These are phyloP conservation scores for Begonia masoniana DNA, from an alignment of 306 rosid species.

Conservation along the genomic window DNA sequence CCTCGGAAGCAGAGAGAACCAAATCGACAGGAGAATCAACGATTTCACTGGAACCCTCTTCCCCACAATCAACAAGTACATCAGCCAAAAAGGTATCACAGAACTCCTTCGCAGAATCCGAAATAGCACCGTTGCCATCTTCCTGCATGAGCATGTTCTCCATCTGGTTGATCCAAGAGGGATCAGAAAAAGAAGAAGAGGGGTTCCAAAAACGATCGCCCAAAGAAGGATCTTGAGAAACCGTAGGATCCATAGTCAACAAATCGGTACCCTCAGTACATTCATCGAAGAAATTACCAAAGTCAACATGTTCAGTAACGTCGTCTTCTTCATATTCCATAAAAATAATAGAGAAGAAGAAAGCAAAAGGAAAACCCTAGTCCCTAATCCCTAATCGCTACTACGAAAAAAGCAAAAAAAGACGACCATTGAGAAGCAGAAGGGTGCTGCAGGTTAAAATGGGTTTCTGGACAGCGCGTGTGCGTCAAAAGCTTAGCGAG, in stretches of 20 bases:
- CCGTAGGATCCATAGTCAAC: constrained; percentile 10
- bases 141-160: constrained; percentile 50
- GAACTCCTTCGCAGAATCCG: constrained; percentile 1
- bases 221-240: neutral
- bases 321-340: too few relatives aligned
- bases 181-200: constrained; percentile 5
- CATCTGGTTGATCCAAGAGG: constrained; percentile 26
- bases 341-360: too few relatives aligned
- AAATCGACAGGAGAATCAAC: constrained; percentile 11
- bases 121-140: constrained; percentile 7
- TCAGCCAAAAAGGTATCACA: constrained; percentile 10
- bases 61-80: constrained; percentile 23
- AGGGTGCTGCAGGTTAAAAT: too few relatives aligned
- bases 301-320: constrained; percentile 17
- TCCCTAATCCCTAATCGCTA: too few relatives aligned
- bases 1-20: constrained; percentile 14
- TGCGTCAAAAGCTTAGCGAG: too few relatives aligned
- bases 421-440: too few relatives aligned
- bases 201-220: constrained; percentile 7
- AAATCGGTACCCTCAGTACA: constrained; percentile 10
- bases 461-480: too few relatives aligned
- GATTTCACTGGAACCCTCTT: constrained; percentile 5
- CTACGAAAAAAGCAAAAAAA: too few relatives aligned
- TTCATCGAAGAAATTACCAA: constrained; percentile 17
- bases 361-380: too few relatives aligned